A percentile compares a stretch with the other conserved stretches of the same genome.
Evolutionary conservation across 2,329 filamentous ascomycete species (phyloP).

Genomic region (Xylariaceae sp.): DNA sequence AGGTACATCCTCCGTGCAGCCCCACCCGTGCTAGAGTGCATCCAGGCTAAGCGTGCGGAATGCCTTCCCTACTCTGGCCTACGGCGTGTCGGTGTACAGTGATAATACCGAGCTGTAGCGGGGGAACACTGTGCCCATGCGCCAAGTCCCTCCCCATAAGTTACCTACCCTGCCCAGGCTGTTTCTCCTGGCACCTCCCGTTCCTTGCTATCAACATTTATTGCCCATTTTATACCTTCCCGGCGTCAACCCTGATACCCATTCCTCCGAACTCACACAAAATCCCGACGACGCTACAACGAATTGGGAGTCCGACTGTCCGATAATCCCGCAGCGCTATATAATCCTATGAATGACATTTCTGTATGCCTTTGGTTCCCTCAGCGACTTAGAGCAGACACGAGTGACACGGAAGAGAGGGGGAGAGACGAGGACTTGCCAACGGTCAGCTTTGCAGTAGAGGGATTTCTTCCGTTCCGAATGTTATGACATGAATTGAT

Average conservation of each 20-base stretch:
- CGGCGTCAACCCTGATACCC: conserved; percentile 37
- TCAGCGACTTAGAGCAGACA: not conserved
- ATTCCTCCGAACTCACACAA: conserved; percentile 25
- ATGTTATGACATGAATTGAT: conserved; percentile 15
- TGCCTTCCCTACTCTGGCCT: not conserved
- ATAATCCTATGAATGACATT: not conserved
- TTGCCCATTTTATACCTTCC: conserved; percentile 32
- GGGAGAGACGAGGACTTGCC: not conserved
- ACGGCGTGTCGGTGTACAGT: not conserved
- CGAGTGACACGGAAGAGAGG: not conserved
- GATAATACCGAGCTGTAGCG: not conserved
- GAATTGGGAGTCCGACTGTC: not conserved
- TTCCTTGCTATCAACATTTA: conserved; percentile 17
- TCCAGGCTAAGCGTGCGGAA: not conserved
- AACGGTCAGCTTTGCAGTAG: not conserved
- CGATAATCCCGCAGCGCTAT: not conserved
- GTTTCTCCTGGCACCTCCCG: conserved; percentile 16
- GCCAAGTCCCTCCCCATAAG: conserved; percentile 5
- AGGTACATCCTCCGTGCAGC: not conserved
- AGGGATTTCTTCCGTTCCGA: not conserved
- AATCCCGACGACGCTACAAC: conserved; percentile 11
- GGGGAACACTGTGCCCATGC: not conserved
- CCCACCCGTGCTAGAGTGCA: not conserved
- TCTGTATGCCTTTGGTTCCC: not conserved
- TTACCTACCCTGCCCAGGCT: conserved; percentile 8